Conservation (phyloP, 768 basidiomycete genomes). For the Boletus pseudopeckii region DNA sequence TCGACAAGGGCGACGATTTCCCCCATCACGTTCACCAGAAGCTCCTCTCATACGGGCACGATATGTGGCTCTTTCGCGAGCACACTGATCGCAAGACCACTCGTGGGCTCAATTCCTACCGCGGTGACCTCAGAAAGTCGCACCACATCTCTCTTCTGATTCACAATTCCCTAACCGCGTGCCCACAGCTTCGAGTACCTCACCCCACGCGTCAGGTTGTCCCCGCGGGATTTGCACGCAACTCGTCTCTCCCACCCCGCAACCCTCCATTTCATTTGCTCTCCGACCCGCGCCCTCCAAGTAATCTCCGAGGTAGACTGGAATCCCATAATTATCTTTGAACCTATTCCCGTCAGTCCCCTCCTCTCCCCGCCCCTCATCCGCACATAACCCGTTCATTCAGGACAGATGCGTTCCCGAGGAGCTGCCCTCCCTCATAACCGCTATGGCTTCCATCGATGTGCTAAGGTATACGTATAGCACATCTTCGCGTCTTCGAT, state of each 20-base stretch:
- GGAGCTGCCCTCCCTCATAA: constrained; percentile 64
- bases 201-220: constrained; percentile 66
- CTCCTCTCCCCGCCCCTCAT: not conserved
- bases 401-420: constrained; percentile 78
- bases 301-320: constrained; percentile 71
- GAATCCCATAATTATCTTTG: constrained; percentile 70
- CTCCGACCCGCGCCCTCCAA: constrained; percentile 62
- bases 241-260: constrained; percentile 50
- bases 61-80: constrained; percentile 78
- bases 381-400: not conserved
- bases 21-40: constrained; percentile 51
- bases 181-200: constrained; percentile 69
- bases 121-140: constrained; percentile 70
- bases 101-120: constrained; percentile 69
- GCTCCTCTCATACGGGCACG: constrained; percentile 60
- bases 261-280: constrained; percentile 81
- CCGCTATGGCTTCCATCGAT: constrained; percentile 55
- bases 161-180: constrained; percentile 10
- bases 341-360: constrained; percentile 76
- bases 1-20: constrained; percentile 81
- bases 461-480: constrained; percentile 58
- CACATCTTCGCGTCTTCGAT: not conserved
- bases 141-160: constrained; percentile 5
- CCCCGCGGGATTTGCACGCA: constrained; percentile 60
- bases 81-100: constrained; percentile 57